Conservation (phyloP, 202 grass and related monocot species). For the Digitaria exilis region DNA sequence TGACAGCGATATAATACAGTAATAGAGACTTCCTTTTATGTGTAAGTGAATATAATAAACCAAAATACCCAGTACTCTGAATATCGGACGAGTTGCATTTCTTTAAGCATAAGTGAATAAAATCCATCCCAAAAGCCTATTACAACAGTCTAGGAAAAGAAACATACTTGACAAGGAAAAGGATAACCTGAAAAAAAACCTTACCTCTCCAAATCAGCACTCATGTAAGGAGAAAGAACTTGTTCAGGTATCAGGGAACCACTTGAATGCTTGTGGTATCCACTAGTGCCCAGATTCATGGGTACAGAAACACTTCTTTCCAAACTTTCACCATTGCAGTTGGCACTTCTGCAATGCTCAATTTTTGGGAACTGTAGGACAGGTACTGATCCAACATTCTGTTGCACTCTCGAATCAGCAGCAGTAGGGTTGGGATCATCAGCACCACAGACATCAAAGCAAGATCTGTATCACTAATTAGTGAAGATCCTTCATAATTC, state of each 20-base stretch:
- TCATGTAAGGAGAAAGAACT: conserved; percentile 77
- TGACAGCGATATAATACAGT: background rate
- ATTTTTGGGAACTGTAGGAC: conserved; percentile 34
- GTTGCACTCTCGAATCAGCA: conserved; percentile 44
- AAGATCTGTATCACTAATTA: conserved; percentile 61
- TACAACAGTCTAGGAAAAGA: background rate
- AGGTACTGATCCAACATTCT: conserved; percentile 41
- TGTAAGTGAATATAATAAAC: conserved; percentile 12
- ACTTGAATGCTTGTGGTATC: conserved; percentile 62
- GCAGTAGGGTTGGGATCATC: conserved; percentile 43
- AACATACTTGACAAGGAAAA: background rate
- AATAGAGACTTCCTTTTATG: background rate
- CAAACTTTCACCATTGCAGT: conserved; percentile 62
- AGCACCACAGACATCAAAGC: conserved; percentile 81
- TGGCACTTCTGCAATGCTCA: conserved; percentile 45
- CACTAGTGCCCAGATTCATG: conserved; percentile 49
- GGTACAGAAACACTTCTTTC: conserved; percentile 74
- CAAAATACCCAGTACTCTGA: background rate
- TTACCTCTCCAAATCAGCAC: conserved; percentile 68
- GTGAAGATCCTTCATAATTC: conserved; percentile 33
- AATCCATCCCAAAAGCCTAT: background rate
- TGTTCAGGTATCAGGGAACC: conserved; percentile 84
- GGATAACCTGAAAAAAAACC: background rate
- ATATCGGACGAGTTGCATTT: background rate
- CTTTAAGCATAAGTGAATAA: background rate